These are phyloP conservation scores for Ogataea salicorniae DNA, from an alignment of 805 yeast genomes.

Conservation along the genomic window DNA sequence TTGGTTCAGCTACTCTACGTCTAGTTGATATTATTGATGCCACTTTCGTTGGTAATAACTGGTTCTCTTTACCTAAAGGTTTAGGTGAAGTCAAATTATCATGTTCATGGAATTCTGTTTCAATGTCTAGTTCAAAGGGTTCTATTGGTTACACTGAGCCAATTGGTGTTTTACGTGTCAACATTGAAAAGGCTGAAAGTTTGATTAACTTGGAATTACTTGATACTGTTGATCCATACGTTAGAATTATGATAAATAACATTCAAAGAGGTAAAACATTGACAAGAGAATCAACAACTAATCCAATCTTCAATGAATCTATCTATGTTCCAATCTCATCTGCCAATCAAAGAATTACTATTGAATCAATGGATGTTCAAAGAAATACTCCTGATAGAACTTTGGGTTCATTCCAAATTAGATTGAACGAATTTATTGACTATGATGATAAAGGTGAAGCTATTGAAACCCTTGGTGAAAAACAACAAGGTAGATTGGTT, in stretches of 20 bases:
- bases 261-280: conserved; percentile 72
- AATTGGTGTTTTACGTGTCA: conserved; percentile 81
- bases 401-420: conserved; percentile 75
- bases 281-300: conserved; percentile 55
- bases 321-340: conserved; percentile 79
- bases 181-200: conserved; percentile 63
- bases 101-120: conserved; percentile 85
- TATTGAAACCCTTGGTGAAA: conserved; percentile 51
- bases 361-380: conserved; percentile 93
- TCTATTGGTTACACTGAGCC: conserved; percentile 88
- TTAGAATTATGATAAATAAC: conserved; percentile 73
- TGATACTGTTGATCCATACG: conserved; percentile 92
- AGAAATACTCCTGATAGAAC: conserved; percentile 75
- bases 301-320: conserved; percentile 84
- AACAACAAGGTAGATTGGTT: conserved; percentile 58
- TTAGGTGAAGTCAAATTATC: conserved; percentile 66
- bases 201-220: conserved; percentile 81
- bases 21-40: conserved; percentile 69
- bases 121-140: conserved; percentile 58
- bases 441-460: conserved; percentile 61
- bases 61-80: conserved; percentile 69
- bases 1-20: conserved; percentile 56
- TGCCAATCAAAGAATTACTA: conserved; percentile 70
- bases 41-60: conserved; percentile 66
- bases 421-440: conserved; percentile 60